Conservation (phyloP, 305 asterid genomes). For the Fraxinus sp. region DNA sequence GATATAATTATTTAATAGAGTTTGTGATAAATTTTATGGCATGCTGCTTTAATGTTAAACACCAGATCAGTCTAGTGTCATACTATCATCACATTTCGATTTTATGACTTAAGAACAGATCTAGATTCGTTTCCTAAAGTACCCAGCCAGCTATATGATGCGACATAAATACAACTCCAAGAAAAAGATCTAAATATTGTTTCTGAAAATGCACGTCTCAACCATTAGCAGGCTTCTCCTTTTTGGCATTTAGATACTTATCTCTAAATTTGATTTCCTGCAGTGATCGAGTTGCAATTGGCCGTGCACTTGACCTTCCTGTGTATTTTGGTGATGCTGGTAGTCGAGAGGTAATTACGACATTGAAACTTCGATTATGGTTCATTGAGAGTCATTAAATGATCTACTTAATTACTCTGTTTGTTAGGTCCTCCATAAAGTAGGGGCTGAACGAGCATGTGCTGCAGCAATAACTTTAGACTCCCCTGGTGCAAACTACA, state of each 20-base stretch:
- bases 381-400: constrained; percentile 9
- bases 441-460: constrained; percentile 97
- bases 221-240: constrained; percentile 17
- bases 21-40: neutral
- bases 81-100: neutral
- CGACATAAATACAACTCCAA: neutral
- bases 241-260: constrained; percentile 17
- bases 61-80: neutral
- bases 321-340: constrained; percentile 99
- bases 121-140: neutral
- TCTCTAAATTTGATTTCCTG: constrained; percentile 25
- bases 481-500: constrained; percentile 98
- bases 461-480: constrained; percentile 98
- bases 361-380: constrained; percentile 18
- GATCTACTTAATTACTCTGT: constrained; percentile 6
- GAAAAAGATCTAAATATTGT: constrained; percentile 5
- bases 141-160: constrained; percentile 7
- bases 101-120: neutral
- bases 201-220: constrained; percentile 7
- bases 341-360: constrained; percentile 83
- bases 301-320: constrained; percentile 99
- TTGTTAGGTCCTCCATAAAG: constrained; percentile 88
- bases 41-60: neutral
- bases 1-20: neutral
- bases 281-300: constrained; percentile 95